A percentile compares a stretch with the other conserved stretches of the same genome.
Evolutionary conservation across 1,139 yeast genomes (phyloP).

Genomic region (Martiniozyma asiatica): DNA sequence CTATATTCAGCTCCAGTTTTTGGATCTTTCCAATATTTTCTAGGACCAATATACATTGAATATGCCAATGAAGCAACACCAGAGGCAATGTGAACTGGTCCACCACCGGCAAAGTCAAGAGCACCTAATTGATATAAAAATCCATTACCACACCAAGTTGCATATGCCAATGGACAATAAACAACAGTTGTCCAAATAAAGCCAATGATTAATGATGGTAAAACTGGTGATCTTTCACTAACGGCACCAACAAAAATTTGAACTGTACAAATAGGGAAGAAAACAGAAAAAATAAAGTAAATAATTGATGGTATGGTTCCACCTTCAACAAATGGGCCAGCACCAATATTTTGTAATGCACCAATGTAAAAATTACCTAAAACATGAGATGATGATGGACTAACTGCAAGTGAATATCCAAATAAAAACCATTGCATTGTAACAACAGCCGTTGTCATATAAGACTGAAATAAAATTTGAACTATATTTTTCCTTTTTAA

Average conservation of each 20-base stretch:
- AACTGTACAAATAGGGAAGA: conserved; percentile 36
- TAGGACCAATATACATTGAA: conserved; percentile 29
- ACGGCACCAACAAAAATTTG: conserved; percentile 36
- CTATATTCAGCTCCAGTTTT: conserved; percentile 20
- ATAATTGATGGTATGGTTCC: conserved; percentile 30
- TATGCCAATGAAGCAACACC: conserved; percentile 33
- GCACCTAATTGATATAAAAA: conserved; percentile 32
- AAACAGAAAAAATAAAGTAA: conserved; percentile 30
- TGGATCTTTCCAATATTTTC: conserved; percentile 27
- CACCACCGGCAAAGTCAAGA: conserved; percentile 39
- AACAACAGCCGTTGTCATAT: conserved; percentile 28
- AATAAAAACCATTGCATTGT: conserved; percentile 32
- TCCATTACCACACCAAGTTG: conserved; percentile 35
- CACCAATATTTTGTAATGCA: conserved; percentile 28
- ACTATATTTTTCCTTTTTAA: conserved; percentile 28
- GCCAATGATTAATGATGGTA: conserved; percentile 31
- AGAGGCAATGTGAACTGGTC: conserved; percentile 36
- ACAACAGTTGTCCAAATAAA: conserved; percentile 30
- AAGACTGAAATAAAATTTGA: conserved; percentile 30
- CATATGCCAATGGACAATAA: conserved; percentile 34
- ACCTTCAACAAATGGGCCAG: conserved; percentile 28
- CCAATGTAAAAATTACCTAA: conserved; percentile 30
- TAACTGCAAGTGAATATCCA: conserved; percentile 33
- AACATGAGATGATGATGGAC: conserved; percentile 27
- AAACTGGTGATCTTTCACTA: conserved; percentile 31